Percentiles rank a stretch among this genome's conserved stretches.
Conservation (phyloP, 2,329 filamentous ascomycete genomes). For the Exserohilum turcica region DNA sequence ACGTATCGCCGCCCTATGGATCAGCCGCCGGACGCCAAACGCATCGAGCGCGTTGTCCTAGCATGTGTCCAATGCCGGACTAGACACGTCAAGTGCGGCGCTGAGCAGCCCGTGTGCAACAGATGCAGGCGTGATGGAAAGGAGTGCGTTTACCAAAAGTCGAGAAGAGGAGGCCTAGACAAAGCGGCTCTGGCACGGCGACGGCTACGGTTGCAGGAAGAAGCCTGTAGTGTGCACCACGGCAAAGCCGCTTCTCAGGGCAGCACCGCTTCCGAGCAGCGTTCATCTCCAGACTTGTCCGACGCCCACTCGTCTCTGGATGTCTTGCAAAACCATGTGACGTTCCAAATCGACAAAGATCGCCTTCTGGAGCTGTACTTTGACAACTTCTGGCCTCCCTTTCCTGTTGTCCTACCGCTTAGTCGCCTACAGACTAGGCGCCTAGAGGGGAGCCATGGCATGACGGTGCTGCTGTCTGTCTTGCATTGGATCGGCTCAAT, state of each 20-base stretch:
- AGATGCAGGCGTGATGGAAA: conserved; percentile 42
- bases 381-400: conserved; percentile 58
- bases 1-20: conserved; percentile 27
- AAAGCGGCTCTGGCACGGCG: conserved; percentile 41
- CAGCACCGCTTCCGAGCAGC: neutral
- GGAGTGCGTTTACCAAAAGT: conserved; percentile 42
- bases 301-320: neutral
- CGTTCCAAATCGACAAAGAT: conserved; percentile 34
- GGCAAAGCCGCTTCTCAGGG: neutral
- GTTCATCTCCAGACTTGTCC: neutral
- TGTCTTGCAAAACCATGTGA: conserved; percentile 16
- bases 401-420: conserved; percentile 60
- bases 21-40: conserved; percentile 18
- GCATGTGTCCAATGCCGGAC: conserved; percentile 43
- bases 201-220: conserved; percentile 33
- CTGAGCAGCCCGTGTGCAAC: conserved; percentile 37
- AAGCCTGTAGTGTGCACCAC: conserved; percentile 25
- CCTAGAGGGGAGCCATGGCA: conserved; percentile 21
- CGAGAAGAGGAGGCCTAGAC: conserved; percentile 41
- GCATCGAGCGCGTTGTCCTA: conserved; percentile 36
- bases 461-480: conserved; percentile 32
- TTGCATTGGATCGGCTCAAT: conserved; percentile 41
- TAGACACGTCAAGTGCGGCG: conserved; percentile 45
- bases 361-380: conserved; percentile 40
- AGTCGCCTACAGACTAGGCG: conserved; percentile 43